Percentiles rank a stretch among this genome's conserved stretches.
These are phyloP conservation scores for Lactifluus volemus DNA, from an alignment of 768 basidiomycete species.

Conservation along the genomic window DNA sequence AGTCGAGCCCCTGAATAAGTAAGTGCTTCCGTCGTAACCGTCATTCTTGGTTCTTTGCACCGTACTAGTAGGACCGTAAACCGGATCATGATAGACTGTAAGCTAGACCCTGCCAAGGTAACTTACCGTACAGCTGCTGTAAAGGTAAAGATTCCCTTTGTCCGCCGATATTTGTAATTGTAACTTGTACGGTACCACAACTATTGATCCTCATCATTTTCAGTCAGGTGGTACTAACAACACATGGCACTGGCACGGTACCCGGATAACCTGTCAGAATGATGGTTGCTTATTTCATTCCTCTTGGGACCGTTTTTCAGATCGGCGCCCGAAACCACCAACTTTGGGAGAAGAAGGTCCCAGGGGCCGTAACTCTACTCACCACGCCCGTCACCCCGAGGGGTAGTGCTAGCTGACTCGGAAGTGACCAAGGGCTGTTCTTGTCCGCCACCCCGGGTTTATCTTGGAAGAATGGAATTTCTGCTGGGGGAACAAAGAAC, in stretches of 20 bases:
- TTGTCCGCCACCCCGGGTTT: not conserved
- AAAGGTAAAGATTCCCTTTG: too few relatives aligned
- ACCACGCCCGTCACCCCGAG: not conserved
- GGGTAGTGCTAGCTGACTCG: not conserved
- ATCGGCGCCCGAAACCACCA: not conserved
- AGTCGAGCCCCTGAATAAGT: not conserved
- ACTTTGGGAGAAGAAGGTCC: not conserved
- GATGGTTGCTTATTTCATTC: not conserved
- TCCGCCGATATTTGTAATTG: too few relatives aligned
- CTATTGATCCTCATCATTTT: not conserved
- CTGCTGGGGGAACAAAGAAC: not conserved
- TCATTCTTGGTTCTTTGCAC: not conserved
- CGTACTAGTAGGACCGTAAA: not conserved
- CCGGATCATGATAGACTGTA: too few relatives aligned
- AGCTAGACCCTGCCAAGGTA: constrained; percentile 1
- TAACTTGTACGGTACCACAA: not conserved
- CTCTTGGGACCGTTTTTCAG: not conserved
- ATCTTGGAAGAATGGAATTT: not conserved
- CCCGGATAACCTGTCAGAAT: not conserved
- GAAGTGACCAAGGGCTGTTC: not conserved
- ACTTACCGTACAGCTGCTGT: too few relatives aligned
- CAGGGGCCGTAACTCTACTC: not conserved
- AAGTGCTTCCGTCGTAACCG: not conserved
- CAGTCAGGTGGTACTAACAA: not conserved
- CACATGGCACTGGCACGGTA: not conserved